Conservation (phyloP, 2,329 filamentous ascomycete genomes). For the Diplodia corticola region DNA sequence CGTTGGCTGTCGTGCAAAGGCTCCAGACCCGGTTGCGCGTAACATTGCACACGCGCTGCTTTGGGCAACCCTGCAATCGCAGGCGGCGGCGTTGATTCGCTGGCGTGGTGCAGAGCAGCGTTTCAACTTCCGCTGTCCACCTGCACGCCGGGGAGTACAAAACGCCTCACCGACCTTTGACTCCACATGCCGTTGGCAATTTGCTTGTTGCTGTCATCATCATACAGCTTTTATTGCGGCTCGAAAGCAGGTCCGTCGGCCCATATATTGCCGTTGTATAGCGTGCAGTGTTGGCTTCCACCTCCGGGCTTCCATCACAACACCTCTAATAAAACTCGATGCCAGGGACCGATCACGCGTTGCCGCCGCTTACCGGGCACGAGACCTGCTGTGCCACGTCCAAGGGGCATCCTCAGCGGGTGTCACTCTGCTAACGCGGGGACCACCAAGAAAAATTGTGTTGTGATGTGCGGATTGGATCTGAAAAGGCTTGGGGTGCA, state of each 20-base stretch:
- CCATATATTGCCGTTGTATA: constrained; percentile 4
- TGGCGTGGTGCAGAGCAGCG: neutral
- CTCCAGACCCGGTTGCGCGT: neutral
- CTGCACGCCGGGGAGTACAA: constrained; percentile 1
- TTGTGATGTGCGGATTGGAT: neutral
- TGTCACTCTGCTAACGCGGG: constrained; percentile 5
- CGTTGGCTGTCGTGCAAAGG: constrained; percentile 6
- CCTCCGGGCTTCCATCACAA: neutral
- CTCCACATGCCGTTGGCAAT: constrained; percentile 14
- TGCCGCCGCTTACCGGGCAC: constrained; percentile 15
- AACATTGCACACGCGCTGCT: constrained; percentile 9
- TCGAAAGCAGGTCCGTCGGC: neutral
- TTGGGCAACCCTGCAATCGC: neutral
- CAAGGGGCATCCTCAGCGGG: neutral
- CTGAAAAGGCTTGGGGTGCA: constrained; percentile 17
- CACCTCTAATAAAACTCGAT: neutral
- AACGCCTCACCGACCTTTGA: constrained; percentile 17
- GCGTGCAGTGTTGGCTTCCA: neutral
- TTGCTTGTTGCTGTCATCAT: constrained; percentile 3
- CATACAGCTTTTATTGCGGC: neutral
- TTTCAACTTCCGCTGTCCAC: constrained; percentile 11
- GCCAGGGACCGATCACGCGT: neutral
- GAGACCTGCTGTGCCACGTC: neutral
- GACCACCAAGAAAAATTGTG: constrained; percentile 6
- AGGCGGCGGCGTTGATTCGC: neutral